Percentiles rank a stretch among this genome's conserved stretches.
Evolutionary conservation across 129 eudicot genomes (phyloP).

Genomic region (Chrysanthemum lavandulifolium): DNA sequence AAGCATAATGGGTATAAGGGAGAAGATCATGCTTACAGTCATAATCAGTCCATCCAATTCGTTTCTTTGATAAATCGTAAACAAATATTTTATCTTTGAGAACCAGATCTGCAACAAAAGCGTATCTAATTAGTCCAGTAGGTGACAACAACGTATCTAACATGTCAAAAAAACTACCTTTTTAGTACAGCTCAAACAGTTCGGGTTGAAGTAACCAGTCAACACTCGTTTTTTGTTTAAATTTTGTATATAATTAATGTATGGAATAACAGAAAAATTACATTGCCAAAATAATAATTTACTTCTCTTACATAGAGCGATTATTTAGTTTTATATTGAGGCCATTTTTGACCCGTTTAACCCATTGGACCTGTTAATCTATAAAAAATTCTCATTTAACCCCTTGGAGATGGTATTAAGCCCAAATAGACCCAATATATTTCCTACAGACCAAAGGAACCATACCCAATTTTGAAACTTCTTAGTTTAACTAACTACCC

Average conservation of each 20-base stretch:
- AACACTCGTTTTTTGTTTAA: too few species aligned
- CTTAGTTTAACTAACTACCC: too few species aligned
- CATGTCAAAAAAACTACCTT: too few species aligned
- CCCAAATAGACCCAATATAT: not conserved
- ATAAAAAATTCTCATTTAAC: not conserved
- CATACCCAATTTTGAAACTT: too few species aligned
- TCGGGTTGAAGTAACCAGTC: too few species aligned
- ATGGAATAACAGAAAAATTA: too few species aligned
- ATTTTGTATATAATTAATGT: too few species aligned
- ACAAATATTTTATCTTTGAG: slow-evolving; percentile 88
- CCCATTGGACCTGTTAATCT: not conserved
- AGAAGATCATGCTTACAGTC: slow-evolving; percentile 63
- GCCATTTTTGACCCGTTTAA: not conserved
- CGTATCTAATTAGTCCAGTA: not conserved
- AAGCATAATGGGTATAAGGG: not conserved
- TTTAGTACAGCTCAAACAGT: too few species aligned
- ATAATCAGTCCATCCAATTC: slow-evolving; percentile 95
- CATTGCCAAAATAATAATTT: too few species aligned
- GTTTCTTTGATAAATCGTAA: slow-evolving; percentile 67
- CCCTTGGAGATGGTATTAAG: not conserved
- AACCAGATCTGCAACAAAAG: slow-evolving; percentile 62
- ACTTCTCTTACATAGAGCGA: too few species aligned
- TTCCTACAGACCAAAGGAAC: too few species aligned
- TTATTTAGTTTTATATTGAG: too few species aligned
- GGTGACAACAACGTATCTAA: not conserved